Percentiles rank a stretch among this genome's conserved stretches.
These are phyloP conservation scores for Jamesozyma hellenica DNA, from an alignment of 805 yeast genomes.

Conservation along the genomic window DNA sequence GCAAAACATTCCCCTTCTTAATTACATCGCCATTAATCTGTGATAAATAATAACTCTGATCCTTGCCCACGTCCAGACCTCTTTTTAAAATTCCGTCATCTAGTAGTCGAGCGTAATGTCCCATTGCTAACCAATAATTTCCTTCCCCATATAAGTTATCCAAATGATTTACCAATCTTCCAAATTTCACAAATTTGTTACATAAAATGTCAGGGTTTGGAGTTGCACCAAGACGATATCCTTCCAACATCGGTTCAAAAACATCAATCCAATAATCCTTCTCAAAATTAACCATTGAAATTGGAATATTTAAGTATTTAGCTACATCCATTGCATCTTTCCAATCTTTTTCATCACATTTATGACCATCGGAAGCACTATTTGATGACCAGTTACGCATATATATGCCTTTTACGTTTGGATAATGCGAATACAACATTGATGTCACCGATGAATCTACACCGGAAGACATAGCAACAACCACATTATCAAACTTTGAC, in stretches of 20 bases:
- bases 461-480: conserved; percentile 93
- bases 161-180: conserved; percentile 54
- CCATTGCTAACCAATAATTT: conserved; percentile 84
- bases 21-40: conserved; percentile 41
- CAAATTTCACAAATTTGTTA: conserved; percentile 79
- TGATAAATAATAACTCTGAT: conserved; percentile 85
- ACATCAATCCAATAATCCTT: conserved; percentile 88
- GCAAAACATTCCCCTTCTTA: conserved; percentile 31
- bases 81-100: conserved; percentile 42
- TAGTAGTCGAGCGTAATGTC: conserved; percentile 61
- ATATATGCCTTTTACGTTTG: conserved; percentile 68
- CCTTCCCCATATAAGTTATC: conserved; percentile 29
- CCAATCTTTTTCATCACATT: conserved; percentile 84
- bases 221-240: conserved; percentile 63
- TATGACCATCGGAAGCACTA: conserved; percentile 30
- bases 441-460: conserved; percentile 93
- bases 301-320: conserved; percentile 48
- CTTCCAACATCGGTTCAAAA: conserved; percentile 80
- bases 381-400: conserved; percentile 78
- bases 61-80: conserved; percentile 54
- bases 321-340: conserved; percentile 65
- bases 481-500: conserved; percentile 43
- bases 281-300: conserved; percentile 75
- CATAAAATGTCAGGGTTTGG: conserved; percentile 95
- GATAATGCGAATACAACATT: conserved; percentile 46